phyloP scores from a whole-genome alignment of 345 rosid species.

The Melaleuca quinquenervia region DNA sequence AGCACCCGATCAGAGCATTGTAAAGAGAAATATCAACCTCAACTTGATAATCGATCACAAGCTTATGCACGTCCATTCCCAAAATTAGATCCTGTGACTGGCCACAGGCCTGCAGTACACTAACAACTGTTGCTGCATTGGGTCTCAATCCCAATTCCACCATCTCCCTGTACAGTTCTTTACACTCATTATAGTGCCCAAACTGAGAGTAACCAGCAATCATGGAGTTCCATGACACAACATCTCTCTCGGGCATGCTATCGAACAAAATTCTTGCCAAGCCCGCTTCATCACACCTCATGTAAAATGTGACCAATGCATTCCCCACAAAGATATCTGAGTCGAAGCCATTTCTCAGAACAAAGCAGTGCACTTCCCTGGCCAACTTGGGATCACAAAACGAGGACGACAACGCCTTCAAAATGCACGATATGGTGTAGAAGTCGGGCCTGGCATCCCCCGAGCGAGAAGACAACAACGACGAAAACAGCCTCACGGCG shows the following conservation, averaged over 20 bases:
- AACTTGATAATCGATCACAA: conserved; percentile 25
- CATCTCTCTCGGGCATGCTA: conserved; percentile 48
- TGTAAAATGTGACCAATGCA: conserved; percentile 55
- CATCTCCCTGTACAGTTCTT: conserved; percentile 52
- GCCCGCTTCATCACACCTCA: conserved; percentile 31
- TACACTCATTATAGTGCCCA: conserved; percentile 57
- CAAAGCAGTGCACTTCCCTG: conserved; percentile 49
- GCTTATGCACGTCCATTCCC: conserved; percentile 63
- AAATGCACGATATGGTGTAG: conserved; percentile 43
- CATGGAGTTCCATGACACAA: conserved; percentile 84
- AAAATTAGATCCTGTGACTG: conserved; percentile 57
- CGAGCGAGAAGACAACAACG: conserved; percentile 13
- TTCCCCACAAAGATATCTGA: conserved; percentile 48
- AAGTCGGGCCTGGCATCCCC: conserved; percentile 29
- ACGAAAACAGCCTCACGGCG: conserved; percentile 38
- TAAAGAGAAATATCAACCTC: conserved; percentile 41
- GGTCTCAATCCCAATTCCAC: conserved; percentile 33
- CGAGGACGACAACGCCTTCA: conserved; percentile 43
- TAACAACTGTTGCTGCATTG: conserved; percentile 44
- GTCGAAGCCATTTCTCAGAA: conserved; percentile 33
- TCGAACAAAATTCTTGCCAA: conserved; percentile 57
- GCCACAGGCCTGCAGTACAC: conserved; percentile 73
- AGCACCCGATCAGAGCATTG: conserved; percentile 65
- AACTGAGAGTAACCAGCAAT: conserved; percentile 71
- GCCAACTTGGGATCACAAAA: conserved; percentile 24